Base-by-base conservation (phyloP, 257 asterid species). In the Petunia secreta region DNA sequence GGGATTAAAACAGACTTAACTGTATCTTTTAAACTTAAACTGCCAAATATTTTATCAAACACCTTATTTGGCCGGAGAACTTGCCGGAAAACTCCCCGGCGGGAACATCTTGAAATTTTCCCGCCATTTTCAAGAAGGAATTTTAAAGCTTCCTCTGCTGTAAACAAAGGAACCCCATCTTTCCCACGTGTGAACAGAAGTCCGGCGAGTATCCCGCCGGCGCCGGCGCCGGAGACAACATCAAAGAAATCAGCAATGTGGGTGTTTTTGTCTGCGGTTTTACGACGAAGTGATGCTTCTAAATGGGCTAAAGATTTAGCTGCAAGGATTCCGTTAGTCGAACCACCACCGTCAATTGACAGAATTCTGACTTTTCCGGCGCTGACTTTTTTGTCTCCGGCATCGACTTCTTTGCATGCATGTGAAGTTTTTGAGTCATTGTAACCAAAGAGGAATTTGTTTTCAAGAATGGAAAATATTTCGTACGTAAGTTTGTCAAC, bases 381-480 rank as follows among this genome's bases (percentile, higher is more conserved):
- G 59, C 54, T 1, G 77, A 53, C 50, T 40, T 16, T 10, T 62
- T 59, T 54, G 2, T 63, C 52, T 4, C 57, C 77, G 7, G 53
- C 63, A 46, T 14, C 8, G 36, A 25, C 50, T 0, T 50, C 6
- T 48, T 2, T 1, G 77, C 77, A 50, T 73, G 80, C 37, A 63
- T 44, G 76, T 5, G 81, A 16, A 15, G 52, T 36, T 14, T 75
- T 79, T 4, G 83, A 75, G 14, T 85, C 62, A 10, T 83, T 54
- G 80, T 67, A 80, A 9, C 97, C 97, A 41, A 94, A 94, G 59
- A 94, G 93, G 89, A 94, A 94, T 13, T 94, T 94, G 87, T 90
- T 94, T 64, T 94, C 98, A 0, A 94, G 97, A 63, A 94, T 91
- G 57, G 98, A 89, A 88, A 94, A 94, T 37, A 94, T 94, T 79